Base-by-base conservation (phyloP, 2,329 filamentous ascomycete genomes). In the Myriosclerotinia duriaeana region DNA sequence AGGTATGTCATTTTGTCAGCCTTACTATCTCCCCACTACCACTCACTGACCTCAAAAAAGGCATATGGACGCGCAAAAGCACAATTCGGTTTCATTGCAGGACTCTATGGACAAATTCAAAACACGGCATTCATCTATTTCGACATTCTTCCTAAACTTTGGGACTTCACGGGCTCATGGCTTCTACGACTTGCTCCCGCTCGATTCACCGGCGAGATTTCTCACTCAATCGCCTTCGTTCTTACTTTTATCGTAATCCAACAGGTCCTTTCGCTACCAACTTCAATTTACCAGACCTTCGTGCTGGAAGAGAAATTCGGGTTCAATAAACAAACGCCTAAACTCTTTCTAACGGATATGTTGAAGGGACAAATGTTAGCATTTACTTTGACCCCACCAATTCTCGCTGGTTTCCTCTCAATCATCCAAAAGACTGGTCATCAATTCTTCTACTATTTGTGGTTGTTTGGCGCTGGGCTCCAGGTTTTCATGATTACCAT, bases 391-490 rank as follows among this genome's bases (percentile, higher is more conserved):
- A 90, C 92, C 68, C 88, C 92, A 62, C 95, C 96, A 0, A 89
- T 99, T 72, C 90, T 97, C 70, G 91, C 92, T 71, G 95, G 89
- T 53, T 96, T 99, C 83, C 85, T 98, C 75, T 87, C 91, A 78
- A 99, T 99, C 76, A 90, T 99, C 74, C 89, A 97, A 80, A 91
- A 90, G 81, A 97, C 96, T 15, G 95, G 95, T 71, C 91, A 90
- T 76, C 87, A 89, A 76, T 99, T 99, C 84, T 97, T 98, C 84
- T 96, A 96, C 82, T 99, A 97, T 78, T 87, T 99, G 66, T 99
- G 94, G 93, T 80, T 95, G 68, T 98, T 99, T 76, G 89, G 91
- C 72, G 88, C 96, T 68, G 89, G 86, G 67, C 87, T 99, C 52
- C 95, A 98, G 80, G 84, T 98, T 70, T 94, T 95, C 78, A 93